Base-by-base conservation (phyloP, 805 yeast species). In the Metschnikowia vanudenii region DNA sequence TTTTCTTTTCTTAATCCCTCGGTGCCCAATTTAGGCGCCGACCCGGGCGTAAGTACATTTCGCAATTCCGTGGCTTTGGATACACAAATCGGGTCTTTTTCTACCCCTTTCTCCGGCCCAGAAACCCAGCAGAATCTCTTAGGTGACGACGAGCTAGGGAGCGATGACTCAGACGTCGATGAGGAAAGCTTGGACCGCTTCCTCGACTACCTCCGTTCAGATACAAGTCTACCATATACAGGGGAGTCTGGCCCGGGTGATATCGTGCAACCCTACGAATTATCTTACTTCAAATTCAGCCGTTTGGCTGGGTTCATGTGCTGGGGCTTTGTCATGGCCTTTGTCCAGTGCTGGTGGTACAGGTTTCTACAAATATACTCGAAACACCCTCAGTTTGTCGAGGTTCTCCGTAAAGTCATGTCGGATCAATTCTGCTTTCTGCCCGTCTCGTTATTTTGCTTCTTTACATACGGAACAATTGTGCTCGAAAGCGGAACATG, bases 381-480 rank as follows among this genome's bases (percentile, higher is more conserved):
- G 4, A 84, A 82, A 47, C 90, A 87, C 63, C 92, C 94, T 14
- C 80, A 87, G n/a, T 76, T 88, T 49, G 84, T 91, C 1, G 88
- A 90, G 45, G 95, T 88, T 6, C 73, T 92, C 29, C 85, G 91
- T 53, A 79, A 97, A 46, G 97, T 89, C 0, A 68, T 92, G 45
- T 85, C 96, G 0, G 99, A 92, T 62, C 98, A 94, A 64, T 67
- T 91, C 41, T 78, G 90, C 48, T 94, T 84, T 63, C 90, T 97
- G 1, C 99, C 99, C 1, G 60, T 91, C 1, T 86, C 94, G 3
- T 72, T 92, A 37, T 82, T 84, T 29, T 78, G 81, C 35, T 92
- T 94, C 63, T 88, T 91, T 65, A 78, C 85, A 4, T 92, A 88
- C 62, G 87, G 96, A 34, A 88, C 94, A 13, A 78, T 85, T 46